phyloP scores from a whole-genome alignment of 495 filamentous ascomycete species.

The Neurospora cerealis region DNA sequence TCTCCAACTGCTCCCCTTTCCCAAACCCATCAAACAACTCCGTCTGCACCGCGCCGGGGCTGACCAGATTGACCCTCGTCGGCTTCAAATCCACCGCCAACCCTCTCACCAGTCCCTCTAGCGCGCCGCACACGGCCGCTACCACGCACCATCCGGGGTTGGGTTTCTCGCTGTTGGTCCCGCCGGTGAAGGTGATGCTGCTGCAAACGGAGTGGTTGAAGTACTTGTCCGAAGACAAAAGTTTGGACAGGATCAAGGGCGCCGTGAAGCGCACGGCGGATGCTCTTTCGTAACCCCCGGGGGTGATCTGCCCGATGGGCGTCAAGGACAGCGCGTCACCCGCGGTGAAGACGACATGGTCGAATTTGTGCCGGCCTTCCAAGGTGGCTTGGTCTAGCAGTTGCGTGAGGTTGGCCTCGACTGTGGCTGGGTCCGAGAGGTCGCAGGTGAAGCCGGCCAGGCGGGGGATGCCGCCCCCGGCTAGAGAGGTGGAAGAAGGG shows the following conservation, averaged over 20 bases:
- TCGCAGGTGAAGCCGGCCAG: constrained; percentile 38
- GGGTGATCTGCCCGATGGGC: constrained; percentile 27
- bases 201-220: constrained; percentile 8
- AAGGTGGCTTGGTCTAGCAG: constrained; percentile 32
- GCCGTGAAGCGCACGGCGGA: constrained; percentile 40
- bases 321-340: constrained; percentile 29
- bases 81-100: constrained; percentile 9
- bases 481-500: not conserved
- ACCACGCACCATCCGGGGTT: not conserved
- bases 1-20: constrained; percentile 11
- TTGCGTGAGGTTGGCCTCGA: constrained; percentile 30
- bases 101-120: constrained; percentile 5
- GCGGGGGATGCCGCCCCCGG: not conserved
- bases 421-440: constrained; percentile 31
- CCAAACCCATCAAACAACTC: constrained; percentile 24
- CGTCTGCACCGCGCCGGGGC: constrained; percentile 44
- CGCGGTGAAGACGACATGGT: constrained; percentile 56
- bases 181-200: constrained; percentile 39
- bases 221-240: constrained; percentile 27
- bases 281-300: constrained; percentile 24
- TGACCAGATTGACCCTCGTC: constrained; percentile 15
- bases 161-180: constrained; percentile 19
- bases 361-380: constrained; percentile 25
- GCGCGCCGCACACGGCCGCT: not conserved
- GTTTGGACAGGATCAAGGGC: constrained; percentile 42